Conservation (phyloP, 495 filamentous ascomycete species). For the Penicillium maclennaniae region DNA sequence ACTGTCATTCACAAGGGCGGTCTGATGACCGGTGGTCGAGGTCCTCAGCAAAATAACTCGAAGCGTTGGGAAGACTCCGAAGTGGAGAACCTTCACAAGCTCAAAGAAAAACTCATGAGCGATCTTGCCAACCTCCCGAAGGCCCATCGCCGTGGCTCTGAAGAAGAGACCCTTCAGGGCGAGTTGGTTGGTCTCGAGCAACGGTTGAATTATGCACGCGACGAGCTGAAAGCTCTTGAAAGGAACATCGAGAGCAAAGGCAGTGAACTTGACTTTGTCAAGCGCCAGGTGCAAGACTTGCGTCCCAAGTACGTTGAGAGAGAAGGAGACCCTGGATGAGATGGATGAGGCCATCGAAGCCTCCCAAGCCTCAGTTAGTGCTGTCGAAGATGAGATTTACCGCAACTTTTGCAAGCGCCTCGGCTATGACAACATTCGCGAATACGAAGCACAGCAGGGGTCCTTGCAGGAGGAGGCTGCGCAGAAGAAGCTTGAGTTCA, state of each 20-base stretch:
- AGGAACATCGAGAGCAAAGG: constrained; percentile 82
- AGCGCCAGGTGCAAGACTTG: constrained; percentile 66
- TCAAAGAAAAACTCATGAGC: constrained; percentile 65
- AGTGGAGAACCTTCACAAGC: constrained; percentile 70
- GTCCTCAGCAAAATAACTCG: constrained; percentile 61
- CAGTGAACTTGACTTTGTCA: constrained; percentile 71
- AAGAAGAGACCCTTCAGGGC: constrained; percentile 75
- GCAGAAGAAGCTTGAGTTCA: constrained; percentile 82
- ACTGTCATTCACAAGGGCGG: constrained; percentile 96
- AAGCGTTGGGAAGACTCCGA: constrained; percentile 88
- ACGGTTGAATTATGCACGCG: constrained; percentile 62
- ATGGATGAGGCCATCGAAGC: constrained; percentile 61
- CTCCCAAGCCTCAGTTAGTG: constrained; percentile 72
- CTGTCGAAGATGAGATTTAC: constrained; percentile 88
- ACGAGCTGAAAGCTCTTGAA: constrained; percentile 76
- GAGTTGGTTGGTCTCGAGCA: constrained; percentile 83
- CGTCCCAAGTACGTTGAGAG: constrained; percentile 76
- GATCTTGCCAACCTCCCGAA: constrained; percentile 75
- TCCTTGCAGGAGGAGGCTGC: constrained; percentile 82
- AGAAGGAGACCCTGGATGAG: constrained; percentile 58
- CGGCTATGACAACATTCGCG: constrained; percentile 83
- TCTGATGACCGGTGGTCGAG: constrained; percentile 91
- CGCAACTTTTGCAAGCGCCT: constrained; percentile 79
- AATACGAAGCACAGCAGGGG: constrained; percentile 90
- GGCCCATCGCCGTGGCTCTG: constrained; percentile 63